Percentiles rank a stretch among this genome's conserved stretches.
These are phyloP conservation scores for Monosporozyma yasuniensis DNA, from an alignment of 805 yeast genomes.

Conservation along the genomic window DNA sequence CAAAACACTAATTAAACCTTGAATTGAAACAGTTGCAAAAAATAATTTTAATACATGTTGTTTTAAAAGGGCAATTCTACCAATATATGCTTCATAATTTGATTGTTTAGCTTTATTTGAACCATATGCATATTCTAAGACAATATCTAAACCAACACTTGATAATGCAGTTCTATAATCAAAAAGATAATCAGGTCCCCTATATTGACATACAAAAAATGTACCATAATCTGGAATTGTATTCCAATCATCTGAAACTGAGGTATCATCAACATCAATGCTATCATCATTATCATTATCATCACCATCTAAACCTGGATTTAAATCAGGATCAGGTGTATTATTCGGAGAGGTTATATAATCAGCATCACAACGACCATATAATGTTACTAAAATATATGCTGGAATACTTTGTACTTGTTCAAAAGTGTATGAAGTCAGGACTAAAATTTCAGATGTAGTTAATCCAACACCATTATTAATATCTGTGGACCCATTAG, in stretches of 20 bases:
- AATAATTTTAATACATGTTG: conserved; percentile 13
- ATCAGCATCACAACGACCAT: conserved; percentile 20
- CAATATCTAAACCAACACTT: conserved; percentile 21
- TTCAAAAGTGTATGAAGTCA: conserved; percentile 21
- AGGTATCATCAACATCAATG: background rate
- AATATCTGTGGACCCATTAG: conserved; percentile 15
- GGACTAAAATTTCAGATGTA: conserved; percentile 23
- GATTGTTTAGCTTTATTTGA: conserved; percentile 5
- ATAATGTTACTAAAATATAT: conserved; percentile 18
- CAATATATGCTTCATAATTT: conserved; percentile 8
- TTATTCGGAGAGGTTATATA: conserved; percentile 3
- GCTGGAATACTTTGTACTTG: conserved; percentile 23
- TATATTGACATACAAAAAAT: conserved; percentile 9
- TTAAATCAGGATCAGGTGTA: background rate
- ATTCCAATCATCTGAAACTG: background rate
- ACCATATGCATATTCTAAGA: conserved; percentile 25
- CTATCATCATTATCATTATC: no score
- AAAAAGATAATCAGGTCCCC: conserved; percentile 17
- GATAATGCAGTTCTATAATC: conserved; percentile 22
- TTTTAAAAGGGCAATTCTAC: conserved; percentile 8
- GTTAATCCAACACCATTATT: conserved; percentile 27
- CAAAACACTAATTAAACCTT: conserved; percentile 8
- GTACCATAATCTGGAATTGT: conserved; percentile 9
- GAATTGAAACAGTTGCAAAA: conserved; percentile 10
- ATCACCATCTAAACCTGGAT: background rate